These are phyloP conservation scores for Flaveria brownii DNA, from an alignment of 129 eudicot species.

Conservation along the genomic window DNA sequence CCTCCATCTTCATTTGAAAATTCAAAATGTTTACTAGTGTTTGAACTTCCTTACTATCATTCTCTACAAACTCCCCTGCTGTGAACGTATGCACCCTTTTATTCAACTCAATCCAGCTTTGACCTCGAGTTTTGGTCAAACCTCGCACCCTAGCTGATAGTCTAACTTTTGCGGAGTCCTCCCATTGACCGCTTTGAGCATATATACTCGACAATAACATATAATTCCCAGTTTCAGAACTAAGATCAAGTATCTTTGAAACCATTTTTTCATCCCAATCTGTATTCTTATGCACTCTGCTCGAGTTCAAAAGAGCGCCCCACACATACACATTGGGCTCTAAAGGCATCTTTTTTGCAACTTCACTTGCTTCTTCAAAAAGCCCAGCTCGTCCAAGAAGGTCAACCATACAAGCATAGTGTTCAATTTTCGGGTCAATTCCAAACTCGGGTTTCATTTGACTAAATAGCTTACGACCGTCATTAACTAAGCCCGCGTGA, in stretches of 20 bases:
- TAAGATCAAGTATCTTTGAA: conserved; percentile 36
- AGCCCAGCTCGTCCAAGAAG: conserved; percentile 83
- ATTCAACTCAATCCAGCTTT: conserved; percentile 78
- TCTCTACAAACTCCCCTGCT: conserved; percentile 42
- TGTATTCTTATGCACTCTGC: conserved; percentile 50
- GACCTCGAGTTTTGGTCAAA: conserved; percentile 62
- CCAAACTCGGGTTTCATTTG: conserved; percentile 50
- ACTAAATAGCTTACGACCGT: conserved; percentile 51
- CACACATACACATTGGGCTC: conserved; percentile 66
- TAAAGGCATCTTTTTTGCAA: conserved; percentile 59
- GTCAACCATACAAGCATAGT: conserved; percentile 75
- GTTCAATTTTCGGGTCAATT: conserved; percentile 63
- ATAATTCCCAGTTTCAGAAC: conserved; percentile 53
- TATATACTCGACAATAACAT: conserved; percentile 73
- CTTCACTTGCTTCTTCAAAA: conserved; percentile 54
- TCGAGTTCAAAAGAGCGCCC: conserved; percentile 77
- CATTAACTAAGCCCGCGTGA: conserved; percentile 65
- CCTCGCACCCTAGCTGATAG: conserved; percentile 58
- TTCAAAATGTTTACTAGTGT: conserved; percentile 39
- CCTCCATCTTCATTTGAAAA: conserved; percentile 47
- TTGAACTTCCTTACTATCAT: conserved; percentile 45
- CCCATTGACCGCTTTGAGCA: conserved; percentile 69
- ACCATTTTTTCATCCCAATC: conserved; percentile 52
- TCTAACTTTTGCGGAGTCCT: conserved; percentile 72
- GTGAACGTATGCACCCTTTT: conserved; percentile 53